Evolutionary conservation across 2,329 filamentous ascomycete species (phyloP), one percentile per base, ranked within the genome.

Genomic region (Dactylellina haptotyla): DNA sequence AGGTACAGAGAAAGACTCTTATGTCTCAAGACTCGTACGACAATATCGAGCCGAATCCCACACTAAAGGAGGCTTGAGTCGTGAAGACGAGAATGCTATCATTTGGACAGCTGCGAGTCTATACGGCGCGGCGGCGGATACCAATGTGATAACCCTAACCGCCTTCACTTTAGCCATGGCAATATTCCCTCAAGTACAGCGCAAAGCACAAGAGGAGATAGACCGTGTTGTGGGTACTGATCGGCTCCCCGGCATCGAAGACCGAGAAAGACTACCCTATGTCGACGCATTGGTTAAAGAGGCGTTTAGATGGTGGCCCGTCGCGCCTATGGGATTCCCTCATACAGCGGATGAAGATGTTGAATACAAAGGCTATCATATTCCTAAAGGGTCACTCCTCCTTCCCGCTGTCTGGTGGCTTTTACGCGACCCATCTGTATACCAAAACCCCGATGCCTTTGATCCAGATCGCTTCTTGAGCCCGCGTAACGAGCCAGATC

Each of bases 251-350:
- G 78, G 77, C 14, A 84, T 83, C 77, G 82, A 83, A 37, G 85
- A 88, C 75, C 80, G 82, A 20, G 78, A 80, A 0, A 78, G 80
- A 2, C 77, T 88, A 6, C 85, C 85, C 0, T 88, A 88, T 75
- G 77, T 87, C 30, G 81, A 82, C 18, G 84, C 84, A 1, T 81
- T 86, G 10, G 82, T 87, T 16, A 87, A 87, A 70, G 87, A 89
- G 73, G 82, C 84, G 0, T 79, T 87, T 9, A 82, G 86, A 1
- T 87, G 86, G 85, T 81, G 85, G 3, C 84, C 85, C 0, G 83
- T 86, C 0, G 82, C 83, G 9, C 83, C 84, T 45, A 82, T 85
- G n/a, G 83, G 51, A 1, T 58, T 84, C 51, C 85, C 85, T 0
- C 84, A 84, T 62, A 81, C 81, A 8, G 79, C 82, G 1, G 81